Percentiles rank a stretch among this genome's conserved stretches.
Evolutionary conservation across 148 eudicot genomes (phyloP).

Genomic region (Silene conica): DNA sequence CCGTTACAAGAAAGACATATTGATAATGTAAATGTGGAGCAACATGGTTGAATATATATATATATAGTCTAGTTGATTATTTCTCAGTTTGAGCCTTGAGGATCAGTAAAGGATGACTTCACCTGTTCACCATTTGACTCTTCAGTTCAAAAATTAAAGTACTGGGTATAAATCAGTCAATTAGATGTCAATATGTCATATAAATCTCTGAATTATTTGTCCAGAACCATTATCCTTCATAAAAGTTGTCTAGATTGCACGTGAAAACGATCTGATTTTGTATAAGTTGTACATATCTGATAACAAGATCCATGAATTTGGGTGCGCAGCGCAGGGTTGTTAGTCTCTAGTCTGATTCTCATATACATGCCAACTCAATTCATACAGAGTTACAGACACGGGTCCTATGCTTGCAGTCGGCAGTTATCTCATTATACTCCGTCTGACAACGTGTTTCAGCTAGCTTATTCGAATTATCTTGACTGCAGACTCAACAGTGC

Average conservation of each 20-base stretch:
- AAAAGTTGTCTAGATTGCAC: not conserved
- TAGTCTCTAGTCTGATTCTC: not conserved
- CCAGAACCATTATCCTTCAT: not conserved
- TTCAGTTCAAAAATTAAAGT: not conserved
- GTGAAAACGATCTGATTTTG: not conserved
- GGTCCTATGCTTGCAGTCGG: too few species aligned
- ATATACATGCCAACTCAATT: not conserved
- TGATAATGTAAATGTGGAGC: too few species aligned
- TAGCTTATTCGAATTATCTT: too few species aligned
- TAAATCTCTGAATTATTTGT: not conserved
- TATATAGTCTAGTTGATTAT: too few species aligned
- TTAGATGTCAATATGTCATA: not conserved
- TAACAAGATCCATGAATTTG: not conserved
- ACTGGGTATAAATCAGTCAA: not conserved
- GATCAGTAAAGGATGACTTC: too few species aligned
- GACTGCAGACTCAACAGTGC: too few species aligned
- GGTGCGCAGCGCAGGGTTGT: not conserved
- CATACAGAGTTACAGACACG: too few species aligned
- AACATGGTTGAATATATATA: too few species aligned
- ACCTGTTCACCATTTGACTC: not conserved
- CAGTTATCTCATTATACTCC: too few species aligned
- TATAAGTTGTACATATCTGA: not conserved
- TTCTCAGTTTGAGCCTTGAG: too few species aligned
- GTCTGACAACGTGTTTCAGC: too few species aligned
- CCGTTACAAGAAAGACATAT: too few species aligned